These are phyloP conservation scores for Oryza punctata DNA, from an alignment of 176 grass and related monocot species.

Conservation along the genomic window DNA sequence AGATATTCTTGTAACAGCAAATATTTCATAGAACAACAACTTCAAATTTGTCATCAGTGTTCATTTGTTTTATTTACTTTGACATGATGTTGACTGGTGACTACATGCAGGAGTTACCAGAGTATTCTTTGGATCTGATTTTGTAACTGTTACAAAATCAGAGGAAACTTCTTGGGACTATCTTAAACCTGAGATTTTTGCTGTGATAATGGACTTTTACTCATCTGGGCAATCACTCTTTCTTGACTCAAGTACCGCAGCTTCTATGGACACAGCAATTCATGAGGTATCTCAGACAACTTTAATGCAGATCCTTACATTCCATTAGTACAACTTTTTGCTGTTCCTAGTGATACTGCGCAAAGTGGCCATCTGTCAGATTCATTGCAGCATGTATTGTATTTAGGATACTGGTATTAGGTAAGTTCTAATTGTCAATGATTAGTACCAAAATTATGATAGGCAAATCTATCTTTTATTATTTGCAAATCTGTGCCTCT, in stretches of 20 bases:
- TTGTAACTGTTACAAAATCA: constrained; percentile 95
- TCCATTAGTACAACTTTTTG: not conserved
- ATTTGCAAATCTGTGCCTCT: not conserved
- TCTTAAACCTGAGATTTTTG: constrained; percentile 90
- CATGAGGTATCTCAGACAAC: constrained; percentile 61
- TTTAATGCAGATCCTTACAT: not conserved
- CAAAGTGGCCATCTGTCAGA: not conserved
- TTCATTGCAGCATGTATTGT: not conserved
- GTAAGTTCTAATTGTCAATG: not conserved
- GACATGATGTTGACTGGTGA: constrained; percentile 5
- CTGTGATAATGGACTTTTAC: constrained; percentile 94
- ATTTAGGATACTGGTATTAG: not conserved
- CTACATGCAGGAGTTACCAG: constrained; percentile 75
- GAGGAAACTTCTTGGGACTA: constrained; percentile 93
- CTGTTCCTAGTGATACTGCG: not conserved
- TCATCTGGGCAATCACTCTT: constrained; percentile 89
- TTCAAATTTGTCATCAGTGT: not conserved
- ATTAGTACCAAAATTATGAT: constrained; percentile 1
- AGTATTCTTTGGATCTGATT: constrained; percentile 93
- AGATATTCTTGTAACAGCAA: not conserved
- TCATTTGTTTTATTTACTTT: not conserved
- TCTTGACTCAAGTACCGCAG: constrained; percentile 65
- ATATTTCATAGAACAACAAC: not conserved
- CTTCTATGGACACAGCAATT: constrained; percentile 88
- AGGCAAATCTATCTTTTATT: not conserved